phyloP scores from a whole-genome alignment of 345 rosid genomes.

The Hevea brasiliensis region DNA sequence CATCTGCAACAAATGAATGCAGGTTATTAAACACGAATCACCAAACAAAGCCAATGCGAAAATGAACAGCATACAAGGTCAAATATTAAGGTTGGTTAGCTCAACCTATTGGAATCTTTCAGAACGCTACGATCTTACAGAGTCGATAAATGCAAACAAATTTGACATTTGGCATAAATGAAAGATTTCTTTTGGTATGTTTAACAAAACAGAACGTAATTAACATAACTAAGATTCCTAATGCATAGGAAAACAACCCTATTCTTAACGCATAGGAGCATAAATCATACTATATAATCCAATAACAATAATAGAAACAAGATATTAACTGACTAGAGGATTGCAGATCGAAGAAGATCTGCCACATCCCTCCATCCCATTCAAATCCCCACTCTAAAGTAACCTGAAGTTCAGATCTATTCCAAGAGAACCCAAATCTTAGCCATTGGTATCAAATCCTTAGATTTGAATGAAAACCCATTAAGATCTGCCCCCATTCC shows the following conservation, averaged over 20 bases:
- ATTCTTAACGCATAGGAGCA: no score
- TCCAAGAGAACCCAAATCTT: neutral
- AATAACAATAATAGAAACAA: no score
- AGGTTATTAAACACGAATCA: neutral
- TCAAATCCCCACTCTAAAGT: neutral
- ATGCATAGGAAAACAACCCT: no score
- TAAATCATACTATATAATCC: no score
- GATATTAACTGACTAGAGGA: no score
- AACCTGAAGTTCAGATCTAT: neutral
- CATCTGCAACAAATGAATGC: slow-evolving; percentile 11
- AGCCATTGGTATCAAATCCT: neutral
- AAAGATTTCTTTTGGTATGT: no score
- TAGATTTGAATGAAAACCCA: neutral
- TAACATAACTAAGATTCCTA: no score
- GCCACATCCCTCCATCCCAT: neutral
- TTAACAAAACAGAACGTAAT: no score
- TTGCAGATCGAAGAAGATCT: no score
- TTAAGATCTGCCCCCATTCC: neutral
- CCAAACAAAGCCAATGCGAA: neutral
- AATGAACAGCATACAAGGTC: neutral
- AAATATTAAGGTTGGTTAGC: neutral
- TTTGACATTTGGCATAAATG: neutral
- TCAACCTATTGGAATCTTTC: no score
- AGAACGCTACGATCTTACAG: no score
- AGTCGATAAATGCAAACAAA: no score